A percentile compares a stretch with the other conserved stretches of the same genome.
These are phyloP conservation scores for Laburnicola sp. DNA, from an alignment of 2,329 filamentous ascomycete species.

Conservation along the genomic window DNA sequence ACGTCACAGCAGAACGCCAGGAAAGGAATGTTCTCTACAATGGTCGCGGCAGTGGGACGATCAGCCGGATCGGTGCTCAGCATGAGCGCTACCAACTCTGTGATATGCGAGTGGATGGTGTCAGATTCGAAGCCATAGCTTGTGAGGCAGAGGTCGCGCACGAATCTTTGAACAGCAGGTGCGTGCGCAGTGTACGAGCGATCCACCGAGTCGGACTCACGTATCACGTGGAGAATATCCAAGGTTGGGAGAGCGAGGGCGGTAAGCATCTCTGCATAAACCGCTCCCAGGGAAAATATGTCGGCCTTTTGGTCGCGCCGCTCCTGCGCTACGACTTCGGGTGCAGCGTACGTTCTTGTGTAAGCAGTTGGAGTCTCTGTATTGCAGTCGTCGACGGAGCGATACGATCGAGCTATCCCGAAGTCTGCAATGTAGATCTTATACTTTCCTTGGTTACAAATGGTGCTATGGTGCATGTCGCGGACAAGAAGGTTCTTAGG, in stretches of 20 bases:
- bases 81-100: conserved; percentile 14
- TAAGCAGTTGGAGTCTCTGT: conserved; percentile 18
- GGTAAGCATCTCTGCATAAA: conserved; percentile 23
- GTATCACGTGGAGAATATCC: conserved; percentile 6
- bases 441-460: conserved; percentile 10
- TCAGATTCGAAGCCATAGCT: conserved; percentile 14
- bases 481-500: conserved; percentile 26
- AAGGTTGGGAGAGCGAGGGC: conserved; percentile 11
- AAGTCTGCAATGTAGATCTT: conserved; percentile 29
- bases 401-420: conserved; percentile 24
- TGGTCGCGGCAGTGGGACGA: conserved; percentile 5
- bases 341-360: conserved; percentile 22
- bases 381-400: conserved; percentile 15
- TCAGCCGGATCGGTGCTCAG: conserved; percentile 5
- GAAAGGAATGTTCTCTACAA: conserved; percentile 11
- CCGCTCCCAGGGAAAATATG: conserved; percentile 26
- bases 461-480: conserved; percentile 4
- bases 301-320: conserved; percentile 19
- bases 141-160: neutral
- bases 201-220: conserved; percentile 1
- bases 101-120: conserved; percentile 11
- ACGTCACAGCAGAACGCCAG: conserved; percentile 15
- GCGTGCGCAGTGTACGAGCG: conserved; percentile 7
- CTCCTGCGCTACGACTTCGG: conserved; percentile 22
- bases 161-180: neutral